Evolutionary conservation across 352 stramenopile genomes (phyloP), one percentile per base, ranked within the genome.

Genomic region (Phytophthora tubulina): DNA sequence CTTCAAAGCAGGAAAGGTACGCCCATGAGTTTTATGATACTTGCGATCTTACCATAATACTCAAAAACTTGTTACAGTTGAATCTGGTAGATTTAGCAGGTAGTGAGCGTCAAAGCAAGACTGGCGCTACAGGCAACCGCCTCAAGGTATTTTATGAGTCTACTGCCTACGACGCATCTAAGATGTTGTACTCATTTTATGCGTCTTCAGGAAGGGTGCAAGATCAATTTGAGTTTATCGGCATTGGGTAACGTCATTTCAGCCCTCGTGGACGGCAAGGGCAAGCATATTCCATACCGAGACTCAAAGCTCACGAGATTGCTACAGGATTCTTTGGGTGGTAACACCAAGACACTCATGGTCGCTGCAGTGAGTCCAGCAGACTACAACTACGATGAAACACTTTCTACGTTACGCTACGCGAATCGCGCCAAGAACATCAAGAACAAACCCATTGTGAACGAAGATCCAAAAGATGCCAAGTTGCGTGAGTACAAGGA

Each of bases 341-440:
- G 94, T 13, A 98, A 99, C 73, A 97, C 95, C 3, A 98, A 98
- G 62, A 99, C 96, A 2, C 79, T 99, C 17, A 99, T 99, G 87
- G 88, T 99, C 33, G 97, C 97, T 0, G 97, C 95, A 33, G 90
- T 99, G 11, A 98, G 92, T 32, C 97, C 97, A 0, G 93, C 95
- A 0, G 95, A 99, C 67, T 97, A 96, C 61, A 99, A 99, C 79
- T 97, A 96, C 36, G 95, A 97, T 67, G 97, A 99, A 67, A 99
- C 96, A 3, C 65, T 99, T 7, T 98, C 92, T 36, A 99, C 97
- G 46, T 76, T 99, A 35, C 91, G 96, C 38, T 99, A 99, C 63
- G 97, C 97, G 1, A 98, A 99, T 64, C 91, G 97, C 1, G 97
- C 97, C 36, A 95, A 98, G 60, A 99, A 99, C 69, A 99, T 99